Conservation (phyloP, 352 stramenopile species). For the Phytophthora lateralis region DNA sequence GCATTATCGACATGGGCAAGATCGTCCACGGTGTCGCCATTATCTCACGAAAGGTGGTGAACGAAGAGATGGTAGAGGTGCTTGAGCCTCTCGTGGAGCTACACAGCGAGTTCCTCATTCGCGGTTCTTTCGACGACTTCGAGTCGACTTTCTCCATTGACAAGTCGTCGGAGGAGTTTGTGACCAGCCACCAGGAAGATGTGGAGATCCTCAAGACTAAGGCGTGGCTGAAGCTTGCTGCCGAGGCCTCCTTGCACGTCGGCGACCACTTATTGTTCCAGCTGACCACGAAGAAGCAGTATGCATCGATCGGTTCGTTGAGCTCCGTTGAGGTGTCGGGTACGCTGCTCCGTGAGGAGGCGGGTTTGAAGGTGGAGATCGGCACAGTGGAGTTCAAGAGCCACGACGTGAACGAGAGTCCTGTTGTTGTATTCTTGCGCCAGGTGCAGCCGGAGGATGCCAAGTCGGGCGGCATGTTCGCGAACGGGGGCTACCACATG, state of each 20-base stretch:
- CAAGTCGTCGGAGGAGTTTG: constrained; percentile 49
- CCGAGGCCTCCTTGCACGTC: constrained; percentile 32
- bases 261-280: constrained; percentile 62
- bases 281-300: constrained; percentile 61
- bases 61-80: constrained; percentile 56
- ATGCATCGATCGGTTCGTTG: constrained; percentile 46
- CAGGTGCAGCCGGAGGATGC: constrained; percentile 35
- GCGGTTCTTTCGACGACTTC: constrained; percentile 79
- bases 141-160: constrained; percentile 73
- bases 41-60: constrained; percentile 66
- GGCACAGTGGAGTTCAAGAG: constrained; percentile 1
- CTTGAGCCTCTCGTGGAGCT: constrained; percentile 77
- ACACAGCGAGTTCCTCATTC: constrained; percentile 86
- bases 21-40: constrained; percentile 72
- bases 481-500: constrained; percentile 69
- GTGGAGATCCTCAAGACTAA: constrained; percentile 72
- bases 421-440: constrained; percentile 50
- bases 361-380: constrained; percentile 1
- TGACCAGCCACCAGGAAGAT: constrained; percentile 39
- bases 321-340: constrained; percentile 58
- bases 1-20: constrained; percentile 83
- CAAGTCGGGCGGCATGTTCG: constrained; percentile 38
- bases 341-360: constrained; percentile 44
- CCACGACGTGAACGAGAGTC: constrained; percentile 49
- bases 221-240: constrained; percentile 56